Evolutionary conservation across 1,139 yeast species (phyloP), one percentile per base, ranked within the genome.

Genomic region (Suhomyces yuchorum): DNA sequence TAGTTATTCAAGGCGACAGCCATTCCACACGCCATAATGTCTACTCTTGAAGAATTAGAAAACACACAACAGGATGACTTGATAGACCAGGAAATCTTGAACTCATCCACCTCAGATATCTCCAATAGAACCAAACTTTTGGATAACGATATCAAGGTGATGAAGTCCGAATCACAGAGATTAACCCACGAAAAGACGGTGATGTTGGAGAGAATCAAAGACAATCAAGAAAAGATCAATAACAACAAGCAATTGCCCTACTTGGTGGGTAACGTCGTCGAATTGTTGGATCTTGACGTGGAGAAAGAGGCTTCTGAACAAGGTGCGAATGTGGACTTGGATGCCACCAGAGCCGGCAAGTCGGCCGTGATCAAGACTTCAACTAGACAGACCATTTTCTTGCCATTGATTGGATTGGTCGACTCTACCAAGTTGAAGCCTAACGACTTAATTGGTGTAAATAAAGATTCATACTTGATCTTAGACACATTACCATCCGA

Each of bases 281-380:
- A 95, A 68, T 75, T 95, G 53, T 78, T 95, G 64, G 96, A 93
- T 62, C 80, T 93, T 69, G 86, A 85, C 56, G 92, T 87, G 11
- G 95, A 90, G 54, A 93, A 87, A 56, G 97, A 89, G 58, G 89
- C 92, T 11, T 76, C 79, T 28, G 93, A 88, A 56, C 97, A 93
- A 67, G 99, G 98, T 30, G 97, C 98, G 48, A 93, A 92, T 63
- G 88, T 91, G 43, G 98, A 95, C 67, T 76, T 89, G 56, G 97
- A 95, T 62, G 91, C 97, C 46, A 82, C 96, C 11, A 82, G 97
- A 56, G 81, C 84, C 38, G 99, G 99, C n/a, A 91, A 93, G 68
- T 90, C 96, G 11, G 99, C 99, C 0, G 99, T 95, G 26, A 89
- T 95, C 56, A 93, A 95, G 71, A 95, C 99, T 0, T 89, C 97